Base-by-base conservation (phyloP, 768 basidiomycete species). In the Kwoniella mangroviensis region DNA sequence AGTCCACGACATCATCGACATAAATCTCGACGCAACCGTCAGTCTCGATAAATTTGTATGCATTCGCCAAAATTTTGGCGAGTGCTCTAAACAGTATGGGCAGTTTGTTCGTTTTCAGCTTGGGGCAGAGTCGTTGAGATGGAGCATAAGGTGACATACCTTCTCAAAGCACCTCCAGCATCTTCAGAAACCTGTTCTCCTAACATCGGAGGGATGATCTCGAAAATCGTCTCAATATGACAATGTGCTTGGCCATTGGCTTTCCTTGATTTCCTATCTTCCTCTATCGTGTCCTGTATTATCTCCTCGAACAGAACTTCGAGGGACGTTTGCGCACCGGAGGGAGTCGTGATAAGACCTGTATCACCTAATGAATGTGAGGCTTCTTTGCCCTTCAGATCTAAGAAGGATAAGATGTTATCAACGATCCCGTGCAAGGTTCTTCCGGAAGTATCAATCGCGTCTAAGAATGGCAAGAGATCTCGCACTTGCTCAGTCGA, bases 361-460 rank as follows among this genome's bases (percentile, higher is more conserved):
- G 19, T 59, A 17, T 64, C 59, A 21, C 63, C 22, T 17, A 64
- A 24, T 7, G 67, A 51, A 6, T 58, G 34, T 43, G 66, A 41
- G 61, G 59, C 49, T n/a, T 79, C 80, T 52, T 70, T 70, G 9
- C 40, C 65, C 56, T 74, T 75, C 9, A 80, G 63, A 49, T 80
- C 79, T 12, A 81, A 73, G 69, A 79, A 81, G 11, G 73, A 78
- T n/a, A 82, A 70, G 64, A 82, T 80, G 55, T 82, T 82, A 62
- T 79, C 78, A 62, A 80, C 78, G 26, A 82, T 80, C 7, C 76
- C 76, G 34, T 82, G 78, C 21, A 82, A 71, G 0, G 74, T 77
- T 19, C 75, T 76, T 13, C 79, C 78, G 1, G 75, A 73, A 2
- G 76, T 78, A 58, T 82, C 81, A 52, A 82, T 78, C n/a, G 78